A percentile compares a stretch with the other conserved stretches of the same genome.
phyloP scores from a whole-genome alignment of 2,329 filamentous ascomycete species.

The Gyromitra esculenta region DNA sequence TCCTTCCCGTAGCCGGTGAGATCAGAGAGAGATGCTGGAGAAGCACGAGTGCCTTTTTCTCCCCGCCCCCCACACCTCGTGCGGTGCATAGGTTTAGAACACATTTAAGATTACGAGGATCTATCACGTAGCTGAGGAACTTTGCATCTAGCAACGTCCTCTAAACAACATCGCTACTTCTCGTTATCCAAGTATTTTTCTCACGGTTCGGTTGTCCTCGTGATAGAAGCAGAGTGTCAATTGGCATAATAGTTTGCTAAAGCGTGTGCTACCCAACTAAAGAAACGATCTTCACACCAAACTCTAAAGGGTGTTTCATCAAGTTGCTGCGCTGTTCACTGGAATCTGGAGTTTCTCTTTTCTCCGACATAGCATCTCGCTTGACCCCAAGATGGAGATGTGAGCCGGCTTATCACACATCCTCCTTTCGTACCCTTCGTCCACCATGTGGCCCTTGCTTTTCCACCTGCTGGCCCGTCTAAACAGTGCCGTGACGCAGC shows the following conservation, averaged over 20 bases:
- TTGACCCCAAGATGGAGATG: slow-evolving; percentile 41
- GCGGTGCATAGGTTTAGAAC: not conserved
- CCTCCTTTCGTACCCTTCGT: slow-evolving; percentile 12
- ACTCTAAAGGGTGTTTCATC: slow-evolving; percentile 9
- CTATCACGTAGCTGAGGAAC: slow-evolving; percentile 4
- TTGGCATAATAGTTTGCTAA: slow-evolving; percentile 3
- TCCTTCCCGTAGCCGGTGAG: slow-evolving; percentile 12
- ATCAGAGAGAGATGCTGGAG: slow-evolving; percentile 8
- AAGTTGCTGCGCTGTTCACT: slow-evolving; percentile 40
- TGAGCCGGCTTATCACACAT: slow-evolving; percentile 31
- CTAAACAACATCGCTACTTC: slow-evolving; percentile 18
- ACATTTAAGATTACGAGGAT: not conserved
- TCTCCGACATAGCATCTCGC: slow-evolving; percentile 27
- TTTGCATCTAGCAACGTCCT: slow-evolving; percentile 2
- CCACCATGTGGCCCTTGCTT: slow-evolving; percentile 50
- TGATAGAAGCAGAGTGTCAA: not conserved
- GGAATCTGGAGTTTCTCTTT: slow-evolving; percentile 26
- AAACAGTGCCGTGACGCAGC: slow-evolving; percentile 8
- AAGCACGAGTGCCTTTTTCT: not conserved
- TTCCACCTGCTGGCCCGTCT: slow-evolving; percentile 10
- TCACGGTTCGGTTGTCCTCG: slow-evolving; percentile 4
- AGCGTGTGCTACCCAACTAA: slow-evolving; percentile 17
- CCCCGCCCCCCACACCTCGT: not conserved
- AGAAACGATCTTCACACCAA: slow-evolving; percentile 24
- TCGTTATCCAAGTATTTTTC: slow-evolving; percentile 11